Evolutionary conservation across 345 rosid species (phyloP).

Genomic region (Linum trigynum): DNA sequence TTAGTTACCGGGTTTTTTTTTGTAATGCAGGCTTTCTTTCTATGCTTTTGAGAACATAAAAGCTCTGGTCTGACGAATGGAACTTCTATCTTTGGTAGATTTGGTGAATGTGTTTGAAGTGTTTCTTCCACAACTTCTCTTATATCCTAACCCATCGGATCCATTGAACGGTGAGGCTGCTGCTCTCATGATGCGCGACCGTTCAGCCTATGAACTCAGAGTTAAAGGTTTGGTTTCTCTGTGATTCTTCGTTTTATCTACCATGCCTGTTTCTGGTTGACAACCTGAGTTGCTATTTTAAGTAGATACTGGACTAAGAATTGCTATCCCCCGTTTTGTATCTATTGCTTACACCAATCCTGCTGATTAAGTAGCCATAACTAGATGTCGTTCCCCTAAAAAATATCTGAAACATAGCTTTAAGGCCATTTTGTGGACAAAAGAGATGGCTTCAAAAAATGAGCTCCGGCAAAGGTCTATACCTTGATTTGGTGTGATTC

Average conservation of each 20-base stretch:
- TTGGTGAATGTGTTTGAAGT: slow-evolving; percentile 8
- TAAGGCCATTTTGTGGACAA: not conserved
- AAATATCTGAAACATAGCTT: too few relatives aligned
- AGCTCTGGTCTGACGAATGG: not conserved
- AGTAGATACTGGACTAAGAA: too few relatives aligned
- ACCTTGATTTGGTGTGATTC: not conserved
- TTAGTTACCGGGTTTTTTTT: not conserved
- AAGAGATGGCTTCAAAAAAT: not conserved
- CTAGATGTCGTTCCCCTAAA: too few relatives aligned
- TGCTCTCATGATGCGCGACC: slow-evolving; percentile 5
- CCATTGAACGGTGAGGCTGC: slow-evolving; percentile 5
- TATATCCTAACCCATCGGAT: slow-evolving; percentile 4
- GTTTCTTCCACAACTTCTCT: slow-evolving; percentile 3
- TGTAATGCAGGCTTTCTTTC: not conserved
- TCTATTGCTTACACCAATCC: too few relatives aligned
- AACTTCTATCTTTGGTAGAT: not conserved
- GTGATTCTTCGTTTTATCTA: not conserved
- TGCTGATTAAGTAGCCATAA: too few relatives aligned
- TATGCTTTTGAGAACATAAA: not conserved
- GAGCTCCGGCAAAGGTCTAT: not conserved
- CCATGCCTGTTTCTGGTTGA: too few relatives aligned
- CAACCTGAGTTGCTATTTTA: too few relatives aligned
- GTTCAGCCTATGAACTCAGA: not conserved
- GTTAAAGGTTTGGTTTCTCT: not conserved
- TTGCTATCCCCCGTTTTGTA: too few relatives aligned